phyloP scores from a whole-genome alignment of 257 asterid genomes.

The Nyctanthes arbortristis region DNA sequence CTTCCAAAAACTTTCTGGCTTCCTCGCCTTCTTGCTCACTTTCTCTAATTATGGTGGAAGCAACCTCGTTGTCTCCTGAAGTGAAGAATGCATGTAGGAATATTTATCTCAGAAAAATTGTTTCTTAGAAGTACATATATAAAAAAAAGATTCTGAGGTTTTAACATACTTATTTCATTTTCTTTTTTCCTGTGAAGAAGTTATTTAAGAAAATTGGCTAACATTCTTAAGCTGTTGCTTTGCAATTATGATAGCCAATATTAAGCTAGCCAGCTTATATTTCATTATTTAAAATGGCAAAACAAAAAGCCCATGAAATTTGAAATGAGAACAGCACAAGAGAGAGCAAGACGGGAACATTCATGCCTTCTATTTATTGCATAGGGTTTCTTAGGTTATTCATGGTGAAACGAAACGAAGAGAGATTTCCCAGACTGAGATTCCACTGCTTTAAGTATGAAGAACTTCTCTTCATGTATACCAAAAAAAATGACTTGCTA shows the following conservation, averaged over 20 bases:
- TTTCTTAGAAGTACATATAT: neutral
- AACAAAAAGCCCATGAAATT: neutral
- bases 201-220: neutral
- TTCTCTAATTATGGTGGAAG: slow-evolving; percentile 66
- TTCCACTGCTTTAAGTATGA: neutral
- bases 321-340: neutral
- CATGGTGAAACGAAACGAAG: neutral
- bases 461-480: neutral
- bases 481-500: neutral
- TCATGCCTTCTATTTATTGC: neutral
- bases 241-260: neutral
- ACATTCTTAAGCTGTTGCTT: neutral
- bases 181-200: neutral
- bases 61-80: slow-evolving; percentile 84
- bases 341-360: neutral
- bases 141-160: neutral
- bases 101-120: slow-evolving; percentile 3
- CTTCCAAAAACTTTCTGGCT: slow-evolving; percentile 81
- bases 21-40: slow-evolving; percentile 92
- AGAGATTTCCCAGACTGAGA: neutral
- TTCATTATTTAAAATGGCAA: neutral
- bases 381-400: neutral
- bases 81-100: slow-evolving; percentile 26
- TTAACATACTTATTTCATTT: neutral
- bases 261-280: slow-evolving; percentile 1